phyloP scores from a whole-genome alignment of 495 filamentous ascomycete species.

The Aspergillus cristatus region DNA sequence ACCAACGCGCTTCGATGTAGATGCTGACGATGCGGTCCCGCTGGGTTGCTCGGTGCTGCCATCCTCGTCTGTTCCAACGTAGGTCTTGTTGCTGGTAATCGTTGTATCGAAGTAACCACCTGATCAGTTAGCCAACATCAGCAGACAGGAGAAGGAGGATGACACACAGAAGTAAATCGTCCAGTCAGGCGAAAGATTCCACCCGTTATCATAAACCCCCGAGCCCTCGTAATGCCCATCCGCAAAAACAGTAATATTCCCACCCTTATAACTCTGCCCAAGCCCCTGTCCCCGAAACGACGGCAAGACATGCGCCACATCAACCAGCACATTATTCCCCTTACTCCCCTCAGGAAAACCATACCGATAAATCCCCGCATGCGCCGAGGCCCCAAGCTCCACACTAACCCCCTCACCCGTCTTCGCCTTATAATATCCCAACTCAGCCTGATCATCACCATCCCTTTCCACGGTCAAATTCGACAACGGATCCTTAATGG shows the following conservation, averaged over 20 bases:
- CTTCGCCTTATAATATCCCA: constrained; percentile 56
- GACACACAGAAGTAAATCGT: constrained; percentile 55
- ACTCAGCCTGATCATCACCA: constrained; percentile 40
- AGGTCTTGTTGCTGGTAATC: constrained; percentile 25
- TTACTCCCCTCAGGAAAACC: constrained; percentile 39
- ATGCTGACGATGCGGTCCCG: constrained; percentile 20
- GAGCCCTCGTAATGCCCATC: constrained; percentile 54
- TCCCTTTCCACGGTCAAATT: constrained; percentile 45
- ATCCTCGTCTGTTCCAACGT: constrained; percentile 16
- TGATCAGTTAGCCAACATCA: constrained; percentile 1
- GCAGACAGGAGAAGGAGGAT: neutral
- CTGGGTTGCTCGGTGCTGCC: constrained; percentile 20
- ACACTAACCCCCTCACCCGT: constrained; percentile 46
- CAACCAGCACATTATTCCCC: constrained; percentile 46
- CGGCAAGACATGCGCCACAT: constrained; percentile 62
- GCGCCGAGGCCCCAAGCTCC: constrained; percentile 52
- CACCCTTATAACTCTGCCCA: constrained; percentile 59
- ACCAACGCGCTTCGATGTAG: constrained; percentile 21
- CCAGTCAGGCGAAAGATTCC: constrained; percentile 54
- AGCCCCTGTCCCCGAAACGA: constrained; percentile 50
- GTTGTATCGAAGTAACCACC: constrained; percentile 49
- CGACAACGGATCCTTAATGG: constrained; percentile 44
- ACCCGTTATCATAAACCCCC: constrained; percentile 56
- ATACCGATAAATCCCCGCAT: constrained; percentile 56
- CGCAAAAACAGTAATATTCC: constrained; percentile 41